These are phyloP conservation scores for Tylopilus intermedius DNA, from an alignment of 768 basidiomycete species.

Conservation along the genomic window DNA sequence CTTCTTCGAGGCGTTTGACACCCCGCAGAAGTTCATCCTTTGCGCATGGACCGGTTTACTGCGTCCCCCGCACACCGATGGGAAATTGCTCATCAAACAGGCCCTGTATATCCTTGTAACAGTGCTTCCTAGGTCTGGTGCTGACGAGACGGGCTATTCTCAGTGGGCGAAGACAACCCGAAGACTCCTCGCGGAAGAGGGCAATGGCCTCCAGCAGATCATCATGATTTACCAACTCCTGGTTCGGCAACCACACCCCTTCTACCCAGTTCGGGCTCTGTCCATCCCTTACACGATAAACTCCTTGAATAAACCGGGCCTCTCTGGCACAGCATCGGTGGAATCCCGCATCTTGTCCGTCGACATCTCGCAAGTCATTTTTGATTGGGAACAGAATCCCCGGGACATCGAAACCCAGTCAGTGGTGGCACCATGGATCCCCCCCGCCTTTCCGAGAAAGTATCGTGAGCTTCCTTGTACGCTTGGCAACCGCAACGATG, in stretches of 20 bases:
- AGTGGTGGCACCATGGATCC: constrained; percentile 52
- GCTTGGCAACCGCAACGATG: constrained; percentile 69
- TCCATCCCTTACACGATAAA: constrained; percentile 94
- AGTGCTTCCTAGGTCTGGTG: constrained; percentile 62
- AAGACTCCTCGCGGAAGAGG: constrained; percentile 84
- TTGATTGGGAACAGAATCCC: constrained; percentile 83
- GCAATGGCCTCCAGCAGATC: constrained; percentile 60
- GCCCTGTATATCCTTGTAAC: constrained; percentile 86
- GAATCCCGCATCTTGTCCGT: constrained; percentile 86
- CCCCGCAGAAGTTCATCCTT: too few species aligned
- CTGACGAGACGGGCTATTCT: constrained; percentile 54
- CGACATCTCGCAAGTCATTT: constrained; percentile 85
- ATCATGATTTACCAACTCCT: constrained; percentile 88
- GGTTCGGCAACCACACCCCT: constrained; percentile 83
- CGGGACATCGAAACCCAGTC: constrained; percentile 26
- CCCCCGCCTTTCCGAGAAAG: constrained; percentile 80
- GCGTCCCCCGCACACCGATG: constrained; percentile 81
- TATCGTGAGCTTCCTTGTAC: constrained; percentile 93
- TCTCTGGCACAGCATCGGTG: constrained; percentile 59
- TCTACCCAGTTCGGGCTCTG: constrained; percentile 86
- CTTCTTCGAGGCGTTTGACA: too few species aligned
- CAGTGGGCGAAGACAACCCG: constrained; percentile 87
- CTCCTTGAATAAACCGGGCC: constrained; percentile 83
- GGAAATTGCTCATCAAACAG: constrained; percentile 69
- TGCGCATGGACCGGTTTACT: too few species aligned